A percentile compares a stretch with the other conserved stretches of the same genome.
phyloP scores from a whole-genome alignment of 768 basidiomycete species.

The Naematelia aurantialba region DNA sequence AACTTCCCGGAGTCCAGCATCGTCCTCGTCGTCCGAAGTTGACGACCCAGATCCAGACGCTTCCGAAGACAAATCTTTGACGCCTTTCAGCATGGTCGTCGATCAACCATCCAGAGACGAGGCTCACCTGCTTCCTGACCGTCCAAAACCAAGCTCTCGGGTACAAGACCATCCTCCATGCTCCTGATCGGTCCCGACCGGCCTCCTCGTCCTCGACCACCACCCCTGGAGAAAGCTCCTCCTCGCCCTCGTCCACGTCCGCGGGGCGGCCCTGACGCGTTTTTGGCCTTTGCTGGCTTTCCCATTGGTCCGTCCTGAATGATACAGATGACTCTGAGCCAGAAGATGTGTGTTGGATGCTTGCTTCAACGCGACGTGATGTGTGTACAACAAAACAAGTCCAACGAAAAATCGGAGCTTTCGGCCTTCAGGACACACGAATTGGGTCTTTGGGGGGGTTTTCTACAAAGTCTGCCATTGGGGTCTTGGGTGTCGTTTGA shows the following conservation, averaged over 20 bases:
- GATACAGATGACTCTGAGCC: not conserved
- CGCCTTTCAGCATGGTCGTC: not conserved
- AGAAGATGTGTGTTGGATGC: not conserved
- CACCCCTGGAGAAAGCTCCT: conserved; percentile 3
- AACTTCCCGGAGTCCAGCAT: conserved; percentile 39
- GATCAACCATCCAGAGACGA: not conserved
- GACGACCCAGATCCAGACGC: conserved; percentile 11
- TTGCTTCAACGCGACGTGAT: too few relatives aligned
- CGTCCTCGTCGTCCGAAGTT: conserved; percentile 6
- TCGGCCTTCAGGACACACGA: not conserved
- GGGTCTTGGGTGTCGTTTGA: too few relatives aligned
- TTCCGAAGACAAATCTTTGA: conserved; percentile 1
- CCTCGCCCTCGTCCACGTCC: conserved; percentile 30
- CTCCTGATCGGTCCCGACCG: conserved; percentile 5
- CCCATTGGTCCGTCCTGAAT: conserved; percentile 23
- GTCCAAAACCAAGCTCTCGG: conserved; percentile 19
- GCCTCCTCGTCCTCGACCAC: conserved; percentile 12
- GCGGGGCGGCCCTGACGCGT: conserved; percentile 19
- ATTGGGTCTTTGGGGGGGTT: not conserved
- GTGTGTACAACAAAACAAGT: not conserved
- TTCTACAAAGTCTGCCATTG: too few relatives aligned
- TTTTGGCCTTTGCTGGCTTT: conserved; percentile 42
- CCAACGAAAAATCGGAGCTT: not conserved
- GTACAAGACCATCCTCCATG: conserved; percentile 13
- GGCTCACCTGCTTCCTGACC: conserved; percentile 13